Base-by-base conservation (phyloP, 352 stramenopile species). In the Phytophthora syringae region DNA sequence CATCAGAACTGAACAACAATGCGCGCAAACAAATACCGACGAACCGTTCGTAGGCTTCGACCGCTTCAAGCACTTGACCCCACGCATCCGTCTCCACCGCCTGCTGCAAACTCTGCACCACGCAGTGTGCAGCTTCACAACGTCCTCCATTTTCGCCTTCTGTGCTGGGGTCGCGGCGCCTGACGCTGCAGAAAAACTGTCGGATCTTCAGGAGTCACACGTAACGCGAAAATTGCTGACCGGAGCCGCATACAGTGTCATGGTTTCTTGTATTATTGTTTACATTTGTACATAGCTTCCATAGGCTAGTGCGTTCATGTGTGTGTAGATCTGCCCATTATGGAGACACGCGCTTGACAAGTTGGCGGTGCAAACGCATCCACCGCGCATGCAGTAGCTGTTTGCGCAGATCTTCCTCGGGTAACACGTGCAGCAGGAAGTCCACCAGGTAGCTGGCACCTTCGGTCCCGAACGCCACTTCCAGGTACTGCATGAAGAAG, bases 371-470 rank as follows among this genome's bases (percentile, higher is more conserved):
- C n/a, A 95, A 64, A 20, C 83, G 81, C 5, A 82, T 76, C 86
- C 86, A 95, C 1, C 84, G 81, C 21, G 80, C 79, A 1, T 80
- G 67, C 10, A 89, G 56, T 42, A 95, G 55, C 40, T 92, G 73
- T 43, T 90, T 82, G 10, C 87, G 75, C 13, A 94, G 65, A 9
- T 79, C 71, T 43, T 80, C 59, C 45, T 93, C 82, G 0, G 87
- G 87, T 24, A 95, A 71, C 20, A 95, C 84, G 47, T 94, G 75
- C 28, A 94, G 74, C 50, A 95, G 45, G 54, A 95, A 93, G 60
- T 95, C 87, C 15, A 93, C 83, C 18, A 95, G 75, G 52, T 94
- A 95, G 15, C 64, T 74, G 1, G 81, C 86, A 27, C 85, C 85
- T 20, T 92, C 82, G 28, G 85, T 36, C 32, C 85, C 83, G 57